phyloP scores from a whole-genome alignment of 1,139 yeast species.

The Pneumocystis oryctolagi region DNA sequence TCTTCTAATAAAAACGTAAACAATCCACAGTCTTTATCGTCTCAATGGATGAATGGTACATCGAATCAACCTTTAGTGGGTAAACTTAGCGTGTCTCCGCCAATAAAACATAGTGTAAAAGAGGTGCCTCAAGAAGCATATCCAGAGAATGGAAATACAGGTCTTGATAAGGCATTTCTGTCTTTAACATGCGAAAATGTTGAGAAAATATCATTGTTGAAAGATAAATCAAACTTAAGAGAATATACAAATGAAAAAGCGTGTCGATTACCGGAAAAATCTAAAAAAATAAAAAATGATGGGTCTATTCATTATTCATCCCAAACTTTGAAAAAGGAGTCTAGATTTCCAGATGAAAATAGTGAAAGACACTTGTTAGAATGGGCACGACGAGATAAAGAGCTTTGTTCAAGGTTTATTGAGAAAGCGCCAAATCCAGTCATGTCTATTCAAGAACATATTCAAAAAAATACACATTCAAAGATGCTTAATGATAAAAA shows the following conservation, averaged over 20 bases:
- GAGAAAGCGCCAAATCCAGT: neutral
- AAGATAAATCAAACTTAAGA: neutral
- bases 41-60: neutral
- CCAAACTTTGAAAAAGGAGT: neutral
- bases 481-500: neutral
- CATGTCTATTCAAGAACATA: neutral
- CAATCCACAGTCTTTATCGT: neutral
- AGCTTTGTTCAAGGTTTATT: neutral
- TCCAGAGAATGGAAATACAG: neutral
- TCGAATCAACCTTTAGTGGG: neutral
- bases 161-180: neutral
- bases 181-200: neutral
- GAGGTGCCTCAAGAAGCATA: neutral
- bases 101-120: neutral
- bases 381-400: constrained; percentile 2
- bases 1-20: neutral
- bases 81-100: neutral
- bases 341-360: neutral
- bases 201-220: neutral
- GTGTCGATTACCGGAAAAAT: neutral
- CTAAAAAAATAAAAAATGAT: neutral
- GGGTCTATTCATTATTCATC: neutral
- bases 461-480: neutral
- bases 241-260: neutral
- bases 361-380: neutral